Conservation (phyloP, 148 eudicot species). For the Silene uniflora region DNA sequence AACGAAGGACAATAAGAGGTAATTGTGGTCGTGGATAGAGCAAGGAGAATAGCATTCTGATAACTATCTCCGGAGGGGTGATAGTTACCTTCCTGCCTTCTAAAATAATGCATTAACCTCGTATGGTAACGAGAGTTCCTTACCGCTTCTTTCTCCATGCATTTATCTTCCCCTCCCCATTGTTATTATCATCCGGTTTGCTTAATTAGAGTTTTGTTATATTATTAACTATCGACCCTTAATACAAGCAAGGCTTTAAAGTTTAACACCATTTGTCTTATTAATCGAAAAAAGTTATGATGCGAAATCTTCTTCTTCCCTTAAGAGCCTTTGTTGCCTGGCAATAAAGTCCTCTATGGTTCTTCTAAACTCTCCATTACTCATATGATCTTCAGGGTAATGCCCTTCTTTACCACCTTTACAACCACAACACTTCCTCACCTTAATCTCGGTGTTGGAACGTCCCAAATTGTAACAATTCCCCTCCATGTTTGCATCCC, state of each 20-base stretch:
- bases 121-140: too few species aligned
- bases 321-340: slow-evolving; percentile 65
- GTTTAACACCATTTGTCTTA: background rate
- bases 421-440: slow-evolving; percentile 19
- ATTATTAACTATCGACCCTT: too few species aligned
- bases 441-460: slow-evolving; percentile 36
- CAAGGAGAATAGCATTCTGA: too few species aligned
- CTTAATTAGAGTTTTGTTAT: background rate
- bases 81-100: too few species aligned
- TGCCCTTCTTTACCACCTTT: slow-evolving; percentile 16
- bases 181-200: background rate
- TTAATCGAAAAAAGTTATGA: background rate
- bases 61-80: too few species aligned
- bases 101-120: too few species aligned
- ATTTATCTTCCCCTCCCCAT: background rate
- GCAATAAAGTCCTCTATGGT: slow-evolving; percentile 76
- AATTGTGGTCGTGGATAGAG: too few species aligned
- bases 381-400: slow-evolving; percentile 58
- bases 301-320: slow-evolving; percentile 41
- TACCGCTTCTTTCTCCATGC: background rate
- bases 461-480: slow-evolving; percentile 32
- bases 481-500: background rate
- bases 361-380: slow-evolving; percentile 53
- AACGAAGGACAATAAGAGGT: too few species aligned
- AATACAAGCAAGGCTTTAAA: background rate